These are phyloP conservation scores for Pugionium cornutum DNA, from an alignment of 345 rosid genomes.

Conservation along the genomic window DNA sequence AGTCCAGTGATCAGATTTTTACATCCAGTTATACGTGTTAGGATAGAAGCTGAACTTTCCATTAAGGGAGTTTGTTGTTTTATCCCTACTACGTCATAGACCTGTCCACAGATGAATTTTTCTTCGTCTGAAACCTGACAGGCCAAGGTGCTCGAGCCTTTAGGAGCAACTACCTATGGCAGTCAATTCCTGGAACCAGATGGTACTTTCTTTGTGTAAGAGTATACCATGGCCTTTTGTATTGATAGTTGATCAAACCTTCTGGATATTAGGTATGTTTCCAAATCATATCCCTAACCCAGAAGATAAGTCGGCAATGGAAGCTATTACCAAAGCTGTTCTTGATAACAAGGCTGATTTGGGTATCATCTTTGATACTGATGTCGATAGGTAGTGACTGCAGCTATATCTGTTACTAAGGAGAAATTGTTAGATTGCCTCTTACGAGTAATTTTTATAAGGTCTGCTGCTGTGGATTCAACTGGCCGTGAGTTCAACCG, in stretches of 20 bases:
- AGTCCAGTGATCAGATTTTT: constrained; percentile 37
- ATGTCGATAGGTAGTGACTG: constrained; percentile 78
- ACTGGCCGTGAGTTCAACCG: constrained; percentile 85
- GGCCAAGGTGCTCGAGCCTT: constrained; percentile 95
- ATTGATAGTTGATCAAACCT: constrained; percentile 15
- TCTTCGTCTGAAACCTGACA: constrained; percentile 37
- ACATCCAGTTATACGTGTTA: not conserved
- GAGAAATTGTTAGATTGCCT: constrained; percentile 8
- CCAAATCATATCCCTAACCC: constrained; percentile 99
- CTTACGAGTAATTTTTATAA: constrained; percentile 36
- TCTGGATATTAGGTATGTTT: constrained; percentile 63
- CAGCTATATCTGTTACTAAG: constrained; percentile 10
- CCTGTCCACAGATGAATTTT: not conserved
- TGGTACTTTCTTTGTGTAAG: constrained; percentile 50
- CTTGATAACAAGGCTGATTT: constrained; percentile 87
- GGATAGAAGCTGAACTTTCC: not conserved
- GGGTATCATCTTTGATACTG: constrained; percentile 98
- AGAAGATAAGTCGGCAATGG: constrained; percentile 93
- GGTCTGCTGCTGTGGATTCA: constrained; percentile 99
- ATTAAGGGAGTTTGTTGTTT: not conserved
- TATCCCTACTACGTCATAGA: not conserved
- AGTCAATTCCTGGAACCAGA: constrained; percentile 98
- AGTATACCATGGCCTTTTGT: constrained; percentile 12
- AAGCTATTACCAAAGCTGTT: constrained; percentile 84
- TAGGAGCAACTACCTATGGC: constrained; percentile 88